Evolutionary conservation across 495 filamentous ascomycete species (phyloP).

Genomic region (Schizothecium vesticola): DNA sequence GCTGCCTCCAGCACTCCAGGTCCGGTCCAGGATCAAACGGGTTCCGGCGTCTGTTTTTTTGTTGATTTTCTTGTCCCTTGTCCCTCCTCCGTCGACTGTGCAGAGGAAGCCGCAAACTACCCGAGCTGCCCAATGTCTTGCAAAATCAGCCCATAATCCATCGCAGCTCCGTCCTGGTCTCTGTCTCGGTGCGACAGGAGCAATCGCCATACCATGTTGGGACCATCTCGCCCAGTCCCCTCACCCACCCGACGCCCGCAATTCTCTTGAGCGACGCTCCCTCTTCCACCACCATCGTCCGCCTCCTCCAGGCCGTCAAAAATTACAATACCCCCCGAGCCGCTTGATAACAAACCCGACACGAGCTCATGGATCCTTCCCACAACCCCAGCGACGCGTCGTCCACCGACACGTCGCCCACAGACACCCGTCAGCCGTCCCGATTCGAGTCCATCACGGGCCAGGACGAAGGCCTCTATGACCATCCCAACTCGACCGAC

Average conservation of each 20-base stretch:
- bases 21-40: neutral
- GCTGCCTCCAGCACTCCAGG: no score
- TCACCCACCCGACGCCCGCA: neutral
- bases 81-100: neutral
- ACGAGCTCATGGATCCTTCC: conserved; percentile 35
- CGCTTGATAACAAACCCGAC: neutral
- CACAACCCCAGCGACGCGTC: conserved; percentile 27
- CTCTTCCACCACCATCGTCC: neutral
- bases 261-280: neutral
- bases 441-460: conserved; percentile 23
- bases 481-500: conserved; percentile 44
- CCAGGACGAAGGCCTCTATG: conserved; percentile 32
- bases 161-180: neutral
- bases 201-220: neutral
- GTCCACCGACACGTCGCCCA: conserved; percentile 34
- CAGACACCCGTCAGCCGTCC: conserved; percentile 36
- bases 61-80: neutral
- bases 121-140: neutral
- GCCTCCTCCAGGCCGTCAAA: neutral
- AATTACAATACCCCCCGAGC: neutral
- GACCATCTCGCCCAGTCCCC: neutral
- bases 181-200: neutral
- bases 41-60: neutral
- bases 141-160: neutral
- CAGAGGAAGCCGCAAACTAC: neutral